Evolutionary conservation across 805 yeast genomes (phyloP), one percentile per base, ranked within the genome.

Genomic region (Lachancea dasiensis): DNA sequence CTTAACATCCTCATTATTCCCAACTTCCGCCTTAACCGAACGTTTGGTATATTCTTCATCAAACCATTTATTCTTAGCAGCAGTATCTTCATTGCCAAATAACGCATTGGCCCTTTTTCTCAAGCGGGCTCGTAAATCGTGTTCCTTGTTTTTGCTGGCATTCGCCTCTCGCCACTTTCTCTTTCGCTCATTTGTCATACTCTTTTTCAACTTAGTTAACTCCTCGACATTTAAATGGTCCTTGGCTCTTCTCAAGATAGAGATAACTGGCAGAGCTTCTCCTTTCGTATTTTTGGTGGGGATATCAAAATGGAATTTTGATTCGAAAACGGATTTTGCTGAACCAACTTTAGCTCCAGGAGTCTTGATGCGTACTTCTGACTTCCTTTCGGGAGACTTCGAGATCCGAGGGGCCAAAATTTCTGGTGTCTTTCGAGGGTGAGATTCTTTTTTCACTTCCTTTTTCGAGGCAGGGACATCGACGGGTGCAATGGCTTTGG

Each of bases 61-160:
- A 24, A 85, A 70, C 97, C 97, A 90, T 27, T 70, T 65, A 38
- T 67, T 69, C 45, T 75, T 73, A 31, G 71, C 76, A 7, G 64
- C 68, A 8, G 80, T 61, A 5, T 75, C 77, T 0, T 61, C 67
- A 7, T 67, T 72, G 1, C 95, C 92, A 62, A 76, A 87, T 48
- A 81, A 61, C 14, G 61, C 63, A 26, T 64, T 67, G 0, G 97
- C 96, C 27, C 92, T 68, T 47, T 80, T 81, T 46, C 74, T 70
- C 15, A 90, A 79, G 39, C 97, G 68, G 0, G 84, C 76, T 36
- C 95, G 70, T 38, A 90, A 65, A 54, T 90, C 97, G 51, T 86
- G 81, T 57, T 87, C 95, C 63, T 85, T 81, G 59, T 89, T 89
- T 47, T 92, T 70, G 43, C 81, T 81, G 6, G 75, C 72, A 54